Evolutionary conservation across 441 rosid species (phyloP).

Genomic region (Erodium chrysanthum): DNA sequence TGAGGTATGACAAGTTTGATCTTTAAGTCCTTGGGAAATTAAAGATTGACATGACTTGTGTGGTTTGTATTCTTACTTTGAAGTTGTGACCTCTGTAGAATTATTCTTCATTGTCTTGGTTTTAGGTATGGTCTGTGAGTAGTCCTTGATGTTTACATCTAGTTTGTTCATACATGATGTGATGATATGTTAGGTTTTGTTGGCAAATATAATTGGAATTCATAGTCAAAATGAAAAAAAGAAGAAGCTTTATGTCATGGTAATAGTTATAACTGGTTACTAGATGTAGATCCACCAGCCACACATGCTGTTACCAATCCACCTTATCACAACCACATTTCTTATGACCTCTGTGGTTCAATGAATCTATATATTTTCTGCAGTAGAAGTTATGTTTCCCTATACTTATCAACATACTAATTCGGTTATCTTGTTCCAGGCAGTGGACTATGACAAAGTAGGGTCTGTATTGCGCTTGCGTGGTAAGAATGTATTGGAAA

Average conservation of each 20-base stretch:
- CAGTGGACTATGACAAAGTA: conserved; percentile 69
- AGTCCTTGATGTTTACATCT: not conserved
- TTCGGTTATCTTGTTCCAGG: conserved; percentile 25
- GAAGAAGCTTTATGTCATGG: no score
- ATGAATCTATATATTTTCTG: not conserved
- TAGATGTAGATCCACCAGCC: not conserved
- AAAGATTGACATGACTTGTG: conserved; percentile 12
- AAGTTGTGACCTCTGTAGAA: not conserved
- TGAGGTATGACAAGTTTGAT: conserved; percentile 39
- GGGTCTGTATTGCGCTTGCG: conserved; percentile 71
- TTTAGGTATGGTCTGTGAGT: not conserved
- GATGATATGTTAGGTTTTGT: not conserved
- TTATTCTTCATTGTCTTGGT: not conserved
- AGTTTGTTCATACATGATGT: not conserved
- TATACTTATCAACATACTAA: not conserved
- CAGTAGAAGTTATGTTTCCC: not conserved
- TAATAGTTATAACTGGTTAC: not conserved
- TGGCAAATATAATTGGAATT: not conserved
- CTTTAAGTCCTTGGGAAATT: not conserved
- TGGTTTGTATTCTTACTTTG: not conserved
- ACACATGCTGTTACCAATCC: not conserved
- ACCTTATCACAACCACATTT: not conserved
- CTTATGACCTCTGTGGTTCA: not conserved
- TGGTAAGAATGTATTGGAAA: conserved; percentile 81
- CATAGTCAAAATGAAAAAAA: no score